These are phyloP conservation scores for Aphanomyces invadans DNA, from an alignment of 352 stramenopile genomes.

Conservation along the genomic window DNA sequence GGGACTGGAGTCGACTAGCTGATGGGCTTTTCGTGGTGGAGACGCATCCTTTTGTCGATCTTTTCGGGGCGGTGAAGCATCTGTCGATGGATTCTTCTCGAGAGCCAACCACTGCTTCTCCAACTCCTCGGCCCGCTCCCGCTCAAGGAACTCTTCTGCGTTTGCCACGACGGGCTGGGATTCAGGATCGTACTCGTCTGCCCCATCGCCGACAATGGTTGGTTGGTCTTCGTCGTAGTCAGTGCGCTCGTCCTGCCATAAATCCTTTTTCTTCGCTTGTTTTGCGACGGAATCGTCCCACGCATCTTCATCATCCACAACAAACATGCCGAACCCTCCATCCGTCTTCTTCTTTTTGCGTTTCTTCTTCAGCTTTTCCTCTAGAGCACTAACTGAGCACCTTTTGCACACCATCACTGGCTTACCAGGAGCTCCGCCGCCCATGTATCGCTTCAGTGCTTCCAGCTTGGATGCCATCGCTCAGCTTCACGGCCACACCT, in stretches of 20 bases:
- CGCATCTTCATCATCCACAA: conserved; percentile 55
- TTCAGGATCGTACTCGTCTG: conserved; percentile 40
- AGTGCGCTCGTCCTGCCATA: conserved; percentile 50
- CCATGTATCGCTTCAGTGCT: conserved; percentile 75
- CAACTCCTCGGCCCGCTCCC: conserved; percentile 35
- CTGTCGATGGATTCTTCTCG: conserved; percentile 12
- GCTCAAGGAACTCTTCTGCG: conserved; percentile 50
- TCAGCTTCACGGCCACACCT: background rate
- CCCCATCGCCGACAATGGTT: conserved; percentile 35
- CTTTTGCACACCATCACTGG: background rate
- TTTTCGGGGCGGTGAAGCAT: conserved; percentile 12
- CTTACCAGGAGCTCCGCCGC: conserved; percentile 28
- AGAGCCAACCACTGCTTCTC: conserved; percentile 14
- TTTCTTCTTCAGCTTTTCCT: conserved; percentile 40
- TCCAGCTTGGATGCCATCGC: conserved; percentile 66
- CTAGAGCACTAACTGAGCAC: background rate
- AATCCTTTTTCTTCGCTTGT: conserved; percentile 41
- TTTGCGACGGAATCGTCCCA: conserved; percentile 43
- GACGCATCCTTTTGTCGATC: conserved; percentile 35
- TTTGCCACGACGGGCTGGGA: conserved; percentile 68
- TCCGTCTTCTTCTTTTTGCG: conserved; percentile 49
- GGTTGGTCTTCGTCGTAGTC: conserved; percentile 36
- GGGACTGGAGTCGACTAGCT: background rate
- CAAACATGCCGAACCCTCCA: conserved; percentile 24
- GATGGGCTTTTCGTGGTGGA: conserved; percentile 35